These are phyloP conservation scores for Scortechinia acanthostroma DNA, from an alignment of 2,329 filamentous ascomycete genomes.

Conservation along the genomic window DNA sequence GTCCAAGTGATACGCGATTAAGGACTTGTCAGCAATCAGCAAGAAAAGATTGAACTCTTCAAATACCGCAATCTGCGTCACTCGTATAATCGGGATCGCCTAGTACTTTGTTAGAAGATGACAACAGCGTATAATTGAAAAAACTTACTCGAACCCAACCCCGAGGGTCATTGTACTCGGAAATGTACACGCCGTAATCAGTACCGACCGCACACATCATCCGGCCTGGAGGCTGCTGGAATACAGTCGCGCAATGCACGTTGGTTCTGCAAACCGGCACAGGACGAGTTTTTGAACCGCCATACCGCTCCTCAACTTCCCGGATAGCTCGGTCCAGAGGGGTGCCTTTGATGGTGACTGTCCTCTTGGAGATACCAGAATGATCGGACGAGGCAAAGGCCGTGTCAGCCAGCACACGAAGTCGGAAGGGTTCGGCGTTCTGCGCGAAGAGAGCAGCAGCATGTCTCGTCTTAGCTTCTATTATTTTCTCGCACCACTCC, in stretches of 20 bases:
- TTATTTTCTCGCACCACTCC: slow-evolving; percentile 90
- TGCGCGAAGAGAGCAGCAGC: slow-evolving; percentile 82
- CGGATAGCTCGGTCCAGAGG: slow-evolving; percentile 85
- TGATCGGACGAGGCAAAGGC: slow-evolving; percentile 66
- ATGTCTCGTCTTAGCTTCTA: slow-evolving; percentile 89
- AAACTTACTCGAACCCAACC: slow-evolving; percentile 77
- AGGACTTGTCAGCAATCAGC: slow-evolving; percentile 80
- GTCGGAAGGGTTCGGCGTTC: slow-evolving; percentile 88
- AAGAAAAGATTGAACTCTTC: slow-evolving; percentile 93
- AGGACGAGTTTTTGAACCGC: slow-evolving; percentile 56
- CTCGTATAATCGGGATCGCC: slow-evolving; percentile 69
- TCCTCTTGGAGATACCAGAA: slow-evolving; percentile 48
- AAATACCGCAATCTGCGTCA: slow-evolving; percentile 88
- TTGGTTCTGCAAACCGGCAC: slow-evolving; percentile 74
- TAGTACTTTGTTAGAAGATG: slow-evolving; percentile 27
- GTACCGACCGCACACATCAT: slow-evolving; percentile 90
- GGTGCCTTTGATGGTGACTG: slow-evolving; percentile 79
- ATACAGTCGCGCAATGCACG: slow-evolving; percentile 90
- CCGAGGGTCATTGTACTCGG: slow-evolving; percentile 80
- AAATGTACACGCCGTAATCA: slow-evolving; percentile 86
- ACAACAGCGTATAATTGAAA: slow-evolving; percentile 5
- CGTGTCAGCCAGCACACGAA: slow-evolving; percentile 85
- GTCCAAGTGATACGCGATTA: slow-evolving; percentile 91
- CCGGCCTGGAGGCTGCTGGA: slow-evolving; percentile 69
- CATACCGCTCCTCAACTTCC: slow-evolving; percentile 77